A percentile compares a stretch with the other conserved stretches of the same genome.
phyloP scores from a whole-genome alignment of 495 filamentous ascomycete species.

The Hypoxylon trugodes region DNA sequence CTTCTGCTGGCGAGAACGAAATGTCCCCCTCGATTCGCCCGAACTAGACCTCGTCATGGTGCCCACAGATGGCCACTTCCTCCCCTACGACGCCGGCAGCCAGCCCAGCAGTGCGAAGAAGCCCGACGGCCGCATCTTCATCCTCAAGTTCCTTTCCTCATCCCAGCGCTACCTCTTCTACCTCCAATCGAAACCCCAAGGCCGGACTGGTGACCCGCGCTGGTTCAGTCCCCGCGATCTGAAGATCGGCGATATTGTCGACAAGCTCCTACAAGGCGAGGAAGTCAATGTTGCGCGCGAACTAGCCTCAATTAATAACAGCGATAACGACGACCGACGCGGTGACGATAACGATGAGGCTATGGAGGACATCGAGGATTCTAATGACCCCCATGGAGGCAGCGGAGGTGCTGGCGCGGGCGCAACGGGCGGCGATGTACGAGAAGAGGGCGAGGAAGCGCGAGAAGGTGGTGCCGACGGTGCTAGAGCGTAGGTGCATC shows the following conservation, averaged over 20 bases:
- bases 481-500: conserved; percentile 97
- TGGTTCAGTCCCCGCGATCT: conserved; percentile 84
- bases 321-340: conserved; percentile 67
- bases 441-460: conserved; percentile 86
- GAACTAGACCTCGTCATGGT: conserved; percentile 52
- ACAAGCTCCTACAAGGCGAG: conserved; percentile 83
- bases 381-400: conserved; percentile 65
- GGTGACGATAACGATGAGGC: conserved; percentile 72
- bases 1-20: conserved; percentile 88
- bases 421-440: conserved; percentile 87
- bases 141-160: conserved; percentile 93
- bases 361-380: conserved; percentile 84
- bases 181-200: conserved; percentile 89
- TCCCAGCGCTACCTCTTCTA: conserved; percentile 93
- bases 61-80: conserved; percentile 84
- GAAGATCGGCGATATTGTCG: conserved; percentile 84
- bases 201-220: conserved; percentile 71
- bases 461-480: conserved; percentile 95
- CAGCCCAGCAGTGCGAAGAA: conserved; percentile 61
- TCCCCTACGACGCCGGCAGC: conserved; percentile 70
- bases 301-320: conserved; percentile 68
- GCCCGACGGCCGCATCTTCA: conserved; percentile 90
- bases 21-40: conserved; percentile 33
- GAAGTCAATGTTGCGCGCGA: conserved; percentile 86
- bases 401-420: conserved; percentile 83